Conservation (phyloP, 768 basidiomycete genomes). For the Suillus decipiens region DNA sequence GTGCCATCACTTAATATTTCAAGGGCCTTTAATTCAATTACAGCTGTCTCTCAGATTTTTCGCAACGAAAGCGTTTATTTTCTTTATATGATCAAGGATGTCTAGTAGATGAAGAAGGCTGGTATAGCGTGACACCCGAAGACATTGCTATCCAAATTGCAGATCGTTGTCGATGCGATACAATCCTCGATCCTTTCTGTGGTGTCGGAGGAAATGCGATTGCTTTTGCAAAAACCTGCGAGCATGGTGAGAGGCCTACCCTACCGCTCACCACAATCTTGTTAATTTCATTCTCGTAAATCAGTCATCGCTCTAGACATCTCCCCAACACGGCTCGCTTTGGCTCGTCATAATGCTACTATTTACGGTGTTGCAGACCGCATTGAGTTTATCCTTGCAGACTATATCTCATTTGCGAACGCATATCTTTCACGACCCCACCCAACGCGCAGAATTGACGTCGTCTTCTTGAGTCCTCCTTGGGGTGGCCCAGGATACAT, state of each 20-base stretch:
- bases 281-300: slow-evolving; percentile 7
- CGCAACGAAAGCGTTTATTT: slow-evolving; percentile 81
- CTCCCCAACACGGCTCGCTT: slow-evolving; percentile 78
- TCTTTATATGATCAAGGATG: slow-evolving; percentile 80
- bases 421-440: slow-evolving; percentile 40
- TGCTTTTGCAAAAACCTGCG: slow-evolving; percentile 94
- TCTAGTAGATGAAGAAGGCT: slow-evolving; percentile 92
- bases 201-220: slow-evolving; percentile 98
- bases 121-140: slow-evolving; percentile 97
- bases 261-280: background rate
- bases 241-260: slow-evolving; percentile 63
- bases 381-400: slow-evolving; percentile 90
- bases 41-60: slow-evolving; percentile 65
- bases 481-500: slow-evolving; percentile 91
- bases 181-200: slow-evolving; percentile 92
- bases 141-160: slow-evolving; percentile 91
- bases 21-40: background rate
- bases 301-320: slow-evolving; percentile 93
- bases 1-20: background rate
- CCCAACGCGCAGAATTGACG: slow-evolving; percentile 65
- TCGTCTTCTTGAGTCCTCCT: slow-evolving; percentile 91
- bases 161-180: slow-evolving; percentile 83
- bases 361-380: slow-evolving; percentile 94
- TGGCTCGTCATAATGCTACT: slow-evolving; percentile 91
- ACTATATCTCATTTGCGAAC: slow-evolving; percentile 80